Percentiles rank a stretch among this genome's conserved stretches.
Evolutionary conservation across 176 grass and related monocot genomes (phyloP).

Genomic region (Juncus effusus): DNA sequence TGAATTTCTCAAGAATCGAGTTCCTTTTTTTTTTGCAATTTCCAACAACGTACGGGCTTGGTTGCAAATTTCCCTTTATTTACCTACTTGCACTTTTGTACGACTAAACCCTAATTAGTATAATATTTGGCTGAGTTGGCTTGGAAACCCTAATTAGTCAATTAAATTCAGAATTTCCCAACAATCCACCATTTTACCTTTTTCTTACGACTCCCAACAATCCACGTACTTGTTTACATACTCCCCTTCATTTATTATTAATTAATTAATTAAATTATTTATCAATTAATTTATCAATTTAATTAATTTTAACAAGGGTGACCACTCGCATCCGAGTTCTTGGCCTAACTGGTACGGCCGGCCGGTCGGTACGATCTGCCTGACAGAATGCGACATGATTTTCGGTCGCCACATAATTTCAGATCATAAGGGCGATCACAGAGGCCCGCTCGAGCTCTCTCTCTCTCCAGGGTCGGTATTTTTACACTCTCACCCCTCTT

Average conservation of each 20-base stretch:
- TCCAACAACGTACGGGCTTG: no score
- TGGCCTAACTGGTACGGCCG: slow-evolving; percentile 76
- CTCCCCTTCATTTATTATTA: background rate
- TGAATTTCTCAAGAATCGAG: no score
- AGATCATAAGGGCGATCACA: slow-evolving; percentile 67
- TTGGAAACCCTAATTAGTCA: no score
- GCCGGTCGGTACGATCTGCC: slow-evolving; percentile 75
- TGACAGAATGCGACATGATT: slow-evolving; percentile 96
- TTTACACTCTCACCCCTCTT: slow-evolving; percentile 14
- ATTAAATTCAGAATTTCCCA: no score
- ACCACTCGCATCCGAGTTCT: slow-evolving; percentile 64
- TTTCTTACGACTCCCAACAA: background rate
- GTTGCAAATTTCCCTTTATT: no score
- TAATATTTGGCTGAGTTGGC: no score
- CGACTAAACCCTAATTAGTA: no score
- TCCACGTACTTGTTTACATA: background rate
- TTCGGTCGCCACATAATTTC: slow-evolving; percentile 61
- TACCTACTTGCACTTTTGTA: no score
- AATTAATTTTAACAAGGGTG: slow-evolving; percentile 21
- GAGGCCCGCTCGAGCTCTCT: slow-evolving; percentile 67
- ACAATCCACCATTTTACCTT: no score
- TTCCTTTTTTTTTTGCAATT: no score
- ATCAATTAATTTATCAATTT: background rate
- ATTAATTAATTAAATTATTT: background rate
- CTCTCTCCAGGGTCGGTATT: slow-evolving; percentile 60